A percentile compares a stretch with the other conserved stretches of the same genome.
Conservation (phyloP, 139 green algal genomes). For the Coccomyxa sp. region DNA sequence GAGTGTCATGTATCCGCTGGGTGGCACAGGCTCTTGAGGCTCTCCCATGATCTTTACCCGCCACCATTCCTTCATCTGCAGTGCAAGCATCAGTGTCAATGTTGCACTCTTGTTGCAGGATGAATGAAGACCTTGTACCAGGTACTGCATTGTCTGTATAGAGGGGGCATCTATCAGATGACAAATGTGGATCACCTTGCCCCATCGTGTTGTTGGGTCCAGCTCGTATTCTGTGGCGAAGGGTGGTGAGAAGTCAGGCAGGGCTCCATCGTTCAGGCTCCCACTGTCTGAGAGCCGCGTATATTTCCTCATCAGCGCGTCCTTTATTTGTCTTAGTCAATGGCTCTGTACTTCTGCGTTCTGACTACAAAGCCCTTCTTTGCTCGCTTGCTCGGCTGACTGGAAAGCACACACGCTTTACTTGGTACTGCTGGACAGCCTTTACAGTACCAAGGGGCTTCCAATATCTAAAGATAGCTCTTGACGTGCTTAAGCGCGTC, state of each 20-base stretch:
- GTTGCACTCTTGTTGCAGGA: neutral
- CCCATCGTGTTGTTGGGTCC: neutral
- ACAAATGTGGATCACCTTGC: neutral
- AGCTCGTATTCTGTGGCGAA: constrained; percentile 21
- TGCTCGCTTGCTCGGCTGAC: too few relatives aligned
- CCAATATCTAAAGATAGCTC: too few relatives aligned
- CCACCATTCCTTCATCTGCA: constrained; percentile 13
- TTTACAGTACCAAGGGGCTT: too few relatives aligned
- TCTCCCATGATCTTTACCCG: constrained; percentile 5
- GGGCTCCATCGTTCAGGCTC: neutral
- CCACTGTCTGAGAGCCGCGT: neutral
- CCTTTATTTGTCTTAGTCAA: too few relatives aligned
- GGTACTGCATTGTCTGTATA: neutral
- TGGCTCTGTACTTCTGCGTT: too few relatives aligned
- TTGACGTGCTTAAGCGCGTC: too few relatives aligned
- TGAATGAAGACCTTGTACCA: neutral
- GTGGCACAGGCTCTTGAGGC: constrained; percentile 8
- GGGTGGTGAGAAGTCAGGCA: constrained; percentile 12
- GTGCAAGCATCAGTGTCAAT: neutral
- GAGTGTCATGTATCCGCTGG: constrained; percentile 59
- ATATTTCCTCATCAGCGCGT: neutral
- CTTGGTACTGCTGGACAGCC: too few relatives aligned
- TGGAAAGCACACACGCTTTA: too few relatives aligned
- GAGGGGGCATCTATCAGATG: neutral
- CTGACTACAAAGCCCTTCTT: too few relatives aligned